phyloP scores from a whole-genome alignment of 2,329 filamentous ascomycete genomes.

The Penicillium sp. region DNA sequence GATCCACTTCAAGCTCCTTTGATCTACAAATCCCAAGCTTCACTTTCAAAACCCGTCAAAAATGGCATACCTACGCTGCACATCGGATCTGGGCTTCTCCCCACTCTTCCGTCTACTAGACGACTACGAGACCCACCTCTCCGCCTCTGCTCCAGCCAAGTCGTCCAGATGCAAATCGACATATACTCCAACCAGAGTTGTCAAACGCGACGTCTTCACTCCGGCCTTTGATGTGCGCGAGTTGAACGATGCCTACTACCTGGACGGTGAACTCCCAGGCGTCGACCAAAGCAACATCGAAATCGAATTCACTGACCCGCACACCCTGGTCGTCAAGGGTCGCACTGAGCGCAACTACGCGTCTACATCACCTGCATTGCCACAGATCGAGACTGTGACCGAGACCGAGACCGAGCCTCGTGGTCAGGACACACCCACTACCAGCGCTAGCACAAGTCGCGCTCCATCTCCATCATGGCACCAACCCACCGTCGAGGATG shows the following conservation, averaged over 20 bases:
- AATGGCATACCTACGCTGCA: slow-evolving; percentile 46
- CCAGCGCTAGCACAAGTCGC: slow-evolving; percentile 19
- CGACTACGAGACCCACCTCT: slow-evolving; percentile 44
- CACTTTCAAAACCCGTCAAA: slow-evolving; percentile 15
- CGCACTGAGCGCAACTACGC: slow-evolving; percentile 40
- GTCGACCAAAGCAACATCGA: slow-evolving; percentile 49
- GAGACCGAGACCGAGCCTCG: not conserved
- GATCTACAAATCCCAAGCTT: slow-evolving; percentile 16
- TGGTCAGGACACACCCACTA: slow-evolving; percentile 15
- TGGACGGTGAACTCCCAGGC: slow-evolving; percentile 52
- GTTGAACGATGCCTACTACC: slow-evolving; percentile 44
- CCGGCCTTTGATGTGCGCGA: slow-evolving; percentile 52
- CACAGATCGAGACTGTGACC: not conserved
- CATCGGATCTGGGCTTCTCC: slow-evolving; percentile 45
- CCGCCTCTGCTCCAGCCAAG: slow-evolving; percentile 23
- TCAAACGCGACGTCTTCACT: slow-evolving; percentile 37
- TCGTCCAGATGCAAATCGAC: slow-evolving; percentile 9
- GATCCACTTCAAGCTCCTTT: not conserved
- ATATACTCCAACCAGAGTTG: not conserved
- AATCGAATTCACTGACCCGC: slow-evolving; percentile 52
- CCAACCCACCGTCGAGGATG: slow-evolving; percentile 60
- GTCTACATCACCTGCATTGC: not conserved
- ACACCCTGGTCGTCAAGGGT: slow-evolving; percentile 51
- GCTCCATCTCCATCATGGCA: slow-evolving; percentile 33
- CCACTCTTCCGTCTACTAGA: slow-evolving; percentile 50